Evolutionary conservation across 1,284 basidiomycete genomes (phyloP), one percentile per base, ranked within the genome.

Genomic region (Pseudozyma sp.): DNA sequence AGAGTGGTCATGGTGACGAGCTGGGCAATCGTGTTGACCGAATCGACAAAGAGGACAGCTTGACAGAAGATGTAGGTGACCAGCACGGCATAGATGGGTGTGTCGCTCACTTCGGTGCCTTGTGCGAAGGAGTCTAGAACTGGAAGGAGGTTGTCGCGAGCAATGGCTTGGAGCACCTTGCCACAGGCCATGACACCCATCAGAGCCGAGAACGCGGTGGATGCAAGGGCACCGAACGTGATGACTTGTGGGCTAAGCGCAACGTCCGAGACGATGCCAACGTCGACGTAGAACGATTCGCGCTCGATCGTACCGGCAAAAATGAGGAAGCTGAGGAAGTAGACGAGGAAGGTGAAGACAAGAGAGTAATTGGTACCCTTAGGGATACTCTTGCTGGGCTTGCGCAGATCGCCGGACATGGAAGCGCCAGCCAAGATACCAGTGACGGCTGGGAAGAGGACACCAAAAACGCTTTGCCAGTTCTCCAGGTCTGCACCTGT

Each of bases 331-430:
- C 59, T 69, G 35, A 74, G n/a, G 5, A 76, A 65, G 49, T 84
- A 84, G 54, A 84, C 58, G 42, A 65, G 45, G 56, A 83, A 84
- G 16, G 83, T 84, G 66, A 83, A 84, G 21, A 81, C 40, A 16
- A 84, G 73, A 48, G 83, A 76, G 59, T 78, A 82, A 63, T 84
- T 83, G 31, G 83, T 84, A 19, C 83, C 81, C 60, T 84, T 84
- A n/a, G 83, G 82, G 35, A 84, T 83, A 63, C 83, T 84, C 62
- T 84, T 84, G 66, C 79, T 81, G 36, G 83, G 83, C 61, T 84
- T 84, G 54, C 83, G 80, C 39, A 84, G 63, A 59, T 84, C 83
- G 39, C 83, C 83, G 3, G 80, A 83, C 81, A 84, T 83, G 62
- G 78, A 80, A n/a, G 80, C 79, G 14, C 83, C 83, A 5, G 83